Conservation (phyloP, 2,329 filamentous ascomycete genomes). For the Seiridium cupressi region DNA sequence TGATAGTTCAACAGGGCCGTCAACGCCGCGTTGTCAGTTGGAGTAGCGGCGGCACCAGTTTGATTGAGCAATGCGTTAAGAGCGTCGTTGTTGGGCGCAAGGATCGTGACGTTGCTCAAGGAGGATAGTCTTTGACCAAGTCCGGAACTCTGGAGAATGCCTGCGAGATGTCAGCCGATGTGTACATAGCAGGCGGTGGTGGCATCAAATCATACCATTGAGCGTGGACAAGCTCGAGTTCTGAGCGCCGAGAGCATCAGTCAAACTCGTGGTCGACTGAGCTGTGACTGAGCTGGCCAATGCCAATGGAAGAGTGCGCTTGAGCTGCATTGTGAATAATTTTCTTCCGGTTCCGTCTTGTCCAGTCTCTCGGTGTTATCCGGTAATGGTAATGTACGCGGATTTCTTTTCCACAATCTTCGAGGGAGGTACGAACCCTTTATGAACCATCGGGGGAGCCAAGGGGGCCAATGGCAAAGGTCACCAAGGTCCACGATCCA, state of each 20-base stretch:
- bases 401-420: neutral
- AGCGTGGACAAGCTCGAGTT: constrained; percentile 10
- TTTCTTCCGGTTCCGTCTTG: neutral
- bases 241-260: constrained; percentile 9
- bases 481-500: neutral
- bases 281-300: constrained; percentile 6
- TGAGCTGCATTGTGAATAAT: constrained; percentile 9
- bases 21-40: constrained; percentile 21
- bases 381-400: neutral
- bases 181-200: neutral
- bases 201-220: constrained; percentile 3
- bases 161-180: constrained; percentile 9
- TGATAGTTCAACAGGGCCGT: constrained; percentile 55
- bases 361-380: neutral
- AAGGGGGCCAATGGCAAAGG: neutral
- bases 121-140: constrained; percentile 12
- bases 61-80: constrained; percentile 35
- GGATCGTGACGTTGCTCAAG: constrained; percentile 50
- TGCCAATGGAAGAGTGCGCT: constrained; percentile 6
- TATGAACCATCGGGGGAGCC: neutral
- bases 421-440: neutral
- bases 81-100: constrained; percentile 56
- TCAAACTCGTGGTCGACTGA: constrained; percentile 7
- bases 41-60: constrained; percentile 22
- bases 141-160: constrained; percentile 16